Conservation (phyloP, 176 grass and related monocot species). For the Cenchrus purpureus region DNA sequence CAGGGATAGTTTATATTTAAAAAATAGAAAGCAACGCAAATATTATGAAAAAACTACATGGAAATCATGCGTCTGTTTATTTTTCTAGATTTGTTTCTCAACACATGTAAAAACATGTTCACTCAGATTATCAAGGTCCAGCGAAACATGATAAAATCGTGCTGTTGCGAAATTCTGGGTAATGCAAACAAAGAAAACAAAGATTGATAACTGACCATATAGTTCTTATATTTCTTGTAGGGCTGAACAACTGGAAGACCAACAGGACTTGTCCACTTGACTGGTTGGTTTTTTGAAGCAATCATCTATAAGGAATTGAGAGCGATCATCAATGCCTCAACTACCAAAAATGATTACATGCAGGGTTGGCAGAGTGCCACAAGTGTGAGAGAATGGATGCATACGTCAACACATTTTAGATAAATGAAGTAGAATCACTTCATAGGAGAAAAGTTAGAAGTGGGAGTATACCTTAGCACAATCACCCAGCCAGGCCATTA, state of each 20-base stretch:
- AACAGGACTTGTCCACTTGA: conserved; percentile 91
- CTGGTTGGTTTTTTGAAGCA: conserved; percentile 85
- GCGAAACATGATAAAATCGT: neutral
- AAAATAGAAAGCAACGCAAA: conserved; percentile 3
- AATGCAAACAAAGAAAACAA: conserved; percentile 23
- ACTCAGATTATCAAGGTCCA: conserved; percentile 15
- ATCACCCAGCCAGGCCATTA: conserved; percentile 93
- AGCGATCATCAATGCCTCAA: conserved; percentile 24
- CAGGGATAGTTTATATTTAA: neutral
- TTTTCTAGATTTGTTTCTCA: neutral
- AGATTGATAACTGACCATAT: conserved; percentile 68
- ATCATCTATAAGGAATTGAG: conserved; percentile 71
- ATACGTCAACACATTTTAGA: conserved; percentile 15
- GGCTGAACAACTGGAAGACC: conserved; percentile 98
- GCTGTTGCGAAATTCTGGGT: neutral
- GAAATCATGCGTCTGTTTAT: conserved; percentile 1
- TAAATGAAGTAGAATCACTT: conserved; percentile 26
- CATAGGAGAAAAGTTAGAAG: conserved; percentile 11
- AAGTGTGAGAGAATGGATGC: conserved; percentile 4
- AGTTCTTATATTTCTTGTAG: conserved; percentile 78
- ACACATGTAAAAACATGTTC: neutral
- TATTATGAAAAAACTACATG: conserved; percentile 14
- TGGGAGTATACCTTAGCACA: conserved; percentile 80
- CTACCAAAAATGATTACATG: conserved; percentile 27
- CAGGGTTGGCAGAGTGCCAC: conserved; percentile 12